Evolutionary conservation across 371 early-diverging fungal species (phyloP), one percentile per base, ranked within the genome.

Genomic region (Syncephalis plumigaleata): DNA sequence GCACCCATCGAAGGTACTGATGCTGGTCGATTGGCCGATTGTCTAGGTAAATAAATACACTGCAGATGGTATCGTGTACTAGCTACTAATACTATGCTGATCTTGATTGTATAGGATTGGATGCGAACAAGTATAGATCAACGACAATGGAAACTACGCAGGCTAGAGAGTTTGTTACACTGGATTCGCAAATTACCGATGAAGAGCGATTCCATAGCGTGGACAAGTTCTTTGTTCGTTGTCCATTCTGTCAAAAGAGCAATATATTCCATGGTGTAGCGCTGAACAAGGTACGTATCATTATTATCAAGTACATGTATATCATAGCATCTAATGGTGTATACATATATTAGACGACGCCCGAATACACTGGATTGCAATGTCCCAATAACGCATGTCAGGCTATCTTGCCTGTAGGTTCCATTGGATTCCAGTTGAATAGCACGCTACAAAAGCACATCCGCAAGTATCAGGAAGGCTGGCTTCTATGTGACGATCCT

Each of bases 1-100:
- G 82, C 76, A 27, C 87, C 84, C 7, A 86, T 98, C 17, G 84
- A 88, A 15, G 91, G 84, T 42, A 94, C 88, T 0, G 84, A 88
- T 52, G 64, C 72, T 23, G 68, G 71, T 3, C 68, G 76, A 1
- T 51, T 97, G 3, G 94, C 98, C 2, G 77, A 82, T 38, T 85
- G 81, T 51, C 71, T 98, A 54, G n/a, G n/a, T n/a, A n/a, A n/a
- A n/a, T n/a, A n/a, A n/a, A n/a, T n/a, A n/a, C n/a, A n/a, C n/a
- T n/a, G n/a, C n/a, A n/a, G n/a, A n/a, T n/a, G n/a, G n/a, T n/a
- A n/a, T n/a, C n/a, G n/a, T n/a, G n/a, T n/a, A n/a, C n/a, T n/a
- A n/a, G n/a, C n/a, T n/a, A n/a, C n/a, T n/a, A n/a, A n/a, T n/a
- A n/a, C n/a, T n/a, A n/a, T n/a, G n/a, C n/a, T n/a, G n/a, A n/a